Evolutionary conservation across 202 grass and related monocot species (phyloP).

Genomic region (Cymbopogon flexuosus): DNA sequence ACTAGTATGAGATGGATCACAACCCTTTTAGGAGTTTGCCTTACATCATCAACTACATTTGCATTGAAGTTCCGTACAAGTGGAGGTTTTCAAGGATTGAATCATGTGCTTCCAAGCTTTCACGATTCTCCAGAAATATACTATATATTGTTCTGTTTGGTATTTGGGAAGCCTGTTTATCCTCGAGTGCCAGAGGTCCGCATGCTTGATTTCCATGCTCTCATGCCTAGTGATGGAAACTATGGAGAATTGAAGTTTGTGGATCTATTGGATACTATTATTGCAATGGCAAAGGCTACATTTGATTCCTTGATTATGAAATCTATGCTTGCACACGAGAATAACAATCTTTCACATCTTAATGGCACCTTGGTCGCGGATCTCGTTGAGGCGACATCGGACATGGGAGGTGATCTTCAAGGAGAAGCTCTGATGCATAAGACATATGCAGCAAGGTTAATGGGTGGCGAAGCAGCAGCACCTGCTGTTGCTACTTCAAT

Average conservation of each 20-base stretch:
- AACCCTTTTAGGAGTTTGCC: conserved; percentile 92
- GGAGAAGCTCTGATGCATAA: conserved; percentile 98
- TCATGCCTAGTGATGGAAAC: conserved; percentile 96
- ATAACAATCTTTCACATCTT: conserved; percentile 82
- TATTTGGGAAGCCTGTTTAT: conserved; percentile 94
- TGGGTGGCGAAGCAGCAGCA: conserved; percentile 92
- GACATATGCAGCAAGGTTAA: conserved; percentile 95
- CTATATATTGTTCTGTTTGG: conserved; percentile 95
- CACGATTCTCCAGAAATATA: conserved; percentile 99
- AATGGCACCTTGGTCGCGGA: conserved; percentile 75
- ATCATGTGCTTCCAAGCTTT: conserved; percentile 83
- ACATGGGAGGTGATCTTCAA: conserved; percentile 81
- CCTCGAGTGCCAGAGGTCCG: conserved; percentile 95
- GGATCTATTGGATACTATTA: conserved; percentile 85
- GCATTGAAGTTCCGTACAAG: conserved; percentile 72
- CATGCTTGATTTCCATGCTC: conserved; percentile 97
- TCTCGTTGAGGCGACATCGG: conserved; percentile 70
- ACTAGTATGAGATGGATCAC: conserved; percentile 99
- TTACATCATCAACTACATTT: conserved; percentile 83
- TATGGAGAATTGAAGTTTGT: conserved; percentile 93
- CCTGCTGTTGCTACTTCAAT: conserved; percentile 88
- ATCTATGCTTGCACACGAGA: conserved; percentile 96
- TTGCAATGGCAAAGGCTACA: conserved; percentile 88
- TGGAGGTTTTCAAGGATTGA: conserved; percentile 81
- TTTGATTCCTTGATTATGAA: conserved; percentile 84